phyloP scores from a whole-genome alignment of 2,329 filamentous ascomycete species.

The Elsinoe australis region DNA sequence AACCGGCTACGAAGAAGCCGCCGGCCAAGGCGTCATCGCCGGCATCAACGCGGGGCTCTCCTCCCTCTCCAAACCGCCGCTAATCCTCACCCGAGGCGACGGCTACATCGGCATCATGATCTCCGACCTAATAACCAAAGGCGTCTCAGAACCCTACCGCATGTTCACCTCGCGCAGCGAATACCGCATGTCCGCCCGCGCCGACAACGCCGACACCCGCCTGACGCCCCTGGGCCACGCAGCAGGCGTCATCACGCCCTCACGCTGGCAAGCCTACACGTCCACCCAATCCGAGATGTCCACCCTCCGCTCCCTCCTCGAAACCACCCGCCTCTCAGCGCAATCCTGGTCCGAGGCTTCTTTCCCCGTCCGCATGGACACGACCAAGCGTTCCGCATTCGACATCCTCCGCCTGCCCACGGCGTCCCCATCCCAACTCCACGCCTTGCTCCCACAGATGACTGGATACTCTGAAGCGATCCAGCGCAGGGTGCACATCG shows the following conservation, averaged over 20 bases:
- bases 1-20: conserved; percentile 95
- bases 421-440: conserved; percentile 51
- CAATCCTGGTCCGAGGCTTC: conserved; percentile 62
- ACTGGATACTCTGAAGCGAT: conserved; percentile 51
- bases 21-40: conserved; percentile 83
- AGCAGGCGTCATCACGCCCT: conserved; percentile 70
- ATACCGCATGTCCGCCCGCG: conserved; percentile 83
- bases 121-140: conserved; percentile 93
- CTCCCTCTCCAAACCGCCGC: conserved; percentile 55
- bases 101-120: conserved; percentile 99
- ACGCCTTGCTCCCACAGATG: conserved; percentile 50
- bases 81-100: conserved; percentile 71
- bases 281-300: conserved; percentile 60
- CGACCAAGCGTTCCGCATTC: conserved; percentile 61
- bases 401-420: conserved; percentile 67
- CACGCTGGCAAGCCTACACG: conserved; percentile 64
- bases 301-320: conserved; percentile 56
- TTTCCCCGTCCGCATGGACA: conserved; percentile 60
- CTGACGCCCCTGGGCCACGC: conserved; percentile 70
- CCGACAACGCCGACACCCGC: conserved; percentile 87
- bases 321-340: conserved; percentile 50
- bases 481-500: conserved; percentile 64
- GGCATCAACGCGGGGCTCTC: conserved; percentile 90
- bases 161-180: conserved; percentile 98
- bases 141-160: conserved; percentile 90